A percentile compares a stretch with the other conserved stretches of the same genome.
phyloP scores from a whole-genome alignment of 2,329 filamentous ascomycete genomes.

The Teratosphaeria zuluensis region DNA sequence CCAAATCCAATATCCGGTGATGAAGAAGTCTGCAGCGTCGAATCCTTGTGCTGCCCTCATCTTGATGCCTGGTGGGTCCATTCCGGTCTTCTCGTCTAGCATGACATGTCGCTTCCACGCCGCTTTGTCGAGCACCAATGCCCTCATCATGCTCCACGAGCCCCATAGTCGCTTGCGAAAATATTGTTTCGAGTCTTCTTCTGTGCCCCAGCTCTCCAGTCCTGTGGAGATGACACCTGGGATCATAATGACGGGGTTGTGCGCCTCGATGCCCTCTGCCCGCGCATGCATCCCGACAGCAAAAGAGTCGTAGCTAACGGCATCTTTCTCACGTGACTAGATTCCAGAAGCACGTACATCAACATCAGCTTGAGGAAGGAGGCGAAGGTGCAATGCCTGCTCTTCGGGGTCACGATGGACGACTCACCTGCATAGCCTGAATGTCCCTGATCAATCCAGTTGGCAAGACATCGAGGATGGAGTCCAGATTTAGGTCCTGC shows the following conservation, averaged over 20 bases:
- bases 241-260: slow-evolving; percentile 92
- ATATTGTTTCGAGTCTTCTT: slow-evolving; percentile 73
- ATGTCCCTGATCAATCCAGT: slow-evolving; percentile 79
- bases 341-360: slow-evolving; percentile 17
- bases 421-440: slow-evolving; percentile 66
- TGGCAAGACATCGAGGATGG: slow-evolving; percentile 76
- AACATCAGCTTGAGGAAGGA: slow-evolving; percentile 14
- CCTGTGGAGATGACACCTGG: slow-evolving; percentile 96
- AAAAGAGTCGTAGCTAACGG: slow-evolving; percentile 88
- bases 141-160: slow-evolving; percentile 98
- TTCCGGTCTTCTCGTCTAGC: slow-evolving; percentile 81
- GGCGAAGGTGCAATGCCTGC: background rate
- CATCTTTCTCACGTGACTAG: slow-evolving; percentile 75
- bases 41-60: slow-evolving; percentile 90
- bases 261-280: slow-evolving; percentile 67
- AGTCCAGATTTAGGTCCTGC: slow-evolving; percentile 67
- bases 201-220: slow-evolving; percentile 91
- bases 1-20: slow-evolving; percentile 93
- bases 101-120: slow-evolving; percentile 95
- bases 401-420: background rate
- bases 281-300: slow-evolving; percentile 77
- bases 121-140: slow-evolving; percentile 84
- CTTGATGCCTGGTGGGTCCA: slow-evolving; percentile 86
- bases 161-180: slow-evolving; percentile 94
- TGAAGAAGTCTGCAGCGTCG: slow-evolving; percentile 93